Evolutionary conservation across 345 rosid genomes (phyloP).

Genomic region (Physaria fendleri): DNA sequence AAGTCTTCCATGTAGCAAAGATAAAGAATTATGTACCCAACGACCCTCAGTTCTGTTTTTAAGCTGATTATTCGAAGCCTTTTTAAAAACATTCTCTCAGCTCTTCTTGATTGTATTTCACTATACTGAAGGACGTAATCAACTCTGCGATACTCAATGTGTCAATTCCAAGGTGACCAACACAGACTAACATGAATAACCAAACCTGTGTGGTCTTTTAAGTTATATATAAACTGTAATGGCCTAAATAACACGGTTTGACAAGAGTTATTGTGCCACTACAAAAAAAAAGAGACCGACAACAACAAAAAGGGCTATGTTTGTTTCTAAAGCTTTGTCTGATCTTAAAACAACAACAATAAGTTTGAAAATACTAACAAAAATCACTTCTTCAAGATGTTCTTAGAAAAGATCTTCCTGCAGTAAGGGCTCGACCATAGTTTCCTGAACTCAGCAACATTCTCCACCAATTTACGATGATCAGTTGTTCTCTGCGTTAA

Average conservation of each 20-base stretch:
- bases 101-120: too few species aligned
- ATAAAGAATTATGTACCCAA: too few species aligned
- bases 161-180: too few species aligned
- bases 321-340: background rate
- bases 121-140: too few species aligned
- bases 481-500: conserved; percentile 44
- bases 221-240: conserved; percentile 7
- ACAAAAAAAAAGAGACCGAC: conserved; percentile 12
- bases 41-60: too few species aligned
- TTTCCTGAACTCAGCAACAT: conserved; percentile 35
- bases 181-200: too few species aligned
- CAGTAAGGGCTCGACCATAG: conserved; percentile 59
- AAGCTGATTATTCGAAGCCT: too few species aligned
- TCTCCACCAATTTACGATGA: conserved; percentile 42
- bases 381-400: conserved; percentile 43
- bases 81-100: too few species aligned
- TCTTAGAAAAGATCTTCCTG: conserved; percentile 63
- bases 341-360: background rate
- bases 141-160: too few species aligned
- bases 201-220: conserved; percentile 17
- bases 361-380: background rate
- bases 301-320: conserved; percentile 8
- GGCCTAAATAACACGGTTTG: background rate
- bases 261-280: conserved; percentile 5
- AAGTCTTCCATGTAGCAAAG: too few species aligned